Conservation (phyloP, 345 rosid genomes). For the Euphorbia tirucalli region DNA sequence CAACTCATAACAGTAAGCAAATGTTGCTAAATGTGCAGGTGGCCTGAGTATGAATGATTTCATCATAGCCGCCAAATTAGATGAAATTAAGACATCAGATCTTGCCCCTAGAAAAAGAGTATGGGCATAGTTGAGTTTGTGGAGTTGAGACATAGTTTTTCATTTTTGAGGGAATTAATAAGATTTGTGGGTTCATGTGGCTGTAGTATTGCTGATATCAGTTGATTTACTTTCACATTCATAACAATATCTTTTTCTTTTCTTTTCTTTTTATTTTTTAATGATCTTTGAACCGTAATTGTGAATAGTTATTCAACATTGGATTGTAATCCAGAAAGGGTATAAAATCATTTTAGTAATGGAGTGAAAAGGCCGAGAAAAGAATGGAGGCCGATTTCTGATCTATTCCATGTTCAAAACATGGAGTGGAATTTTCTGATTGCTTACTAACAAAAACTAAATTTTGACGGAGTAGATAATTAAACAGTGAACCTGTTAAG, state of each 20-base stretch:
- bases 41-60: conserved; percentile 91
- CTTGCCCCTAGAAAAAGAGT: conserved; percentile 69
- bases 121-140: conserved; percentile 56
- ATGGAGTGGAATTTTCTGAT: too few species aligned
- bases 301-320: background rate
- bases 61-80: conserved; percentile 84
- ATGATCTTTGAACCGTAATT: too few species aligned
- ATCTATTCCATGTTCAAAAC: too few species aligned
- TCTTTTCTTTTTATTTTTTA: too few species aligned
- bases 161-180: background rate
- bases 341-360: background rate
- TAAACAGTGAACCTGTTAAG: too few species aligned
- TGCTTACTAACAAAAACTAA: too few species aligned
- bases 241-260: background rate
- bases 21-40: conserved; percentile 38
- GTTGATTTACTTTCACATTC: too few species aligned
- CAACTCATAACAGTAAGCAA: background rate
- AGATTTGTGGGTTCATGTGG: background rate
- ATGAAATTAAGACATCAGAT: conserved; percentile 80
- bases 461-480: too few species aligned
- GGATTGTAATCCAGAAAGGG: background rate
- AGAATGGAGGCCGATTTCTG: too few species aligned
- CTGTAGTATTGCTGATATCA: too few species aligned
- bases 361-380: too few species aligned
- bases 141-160: background rate